Percentiles rank a stretch among this genome's conserved stretches.
Conservation (phyloP, 176 grass and related monocot species). For the Guadua angustifolia region DNA sequence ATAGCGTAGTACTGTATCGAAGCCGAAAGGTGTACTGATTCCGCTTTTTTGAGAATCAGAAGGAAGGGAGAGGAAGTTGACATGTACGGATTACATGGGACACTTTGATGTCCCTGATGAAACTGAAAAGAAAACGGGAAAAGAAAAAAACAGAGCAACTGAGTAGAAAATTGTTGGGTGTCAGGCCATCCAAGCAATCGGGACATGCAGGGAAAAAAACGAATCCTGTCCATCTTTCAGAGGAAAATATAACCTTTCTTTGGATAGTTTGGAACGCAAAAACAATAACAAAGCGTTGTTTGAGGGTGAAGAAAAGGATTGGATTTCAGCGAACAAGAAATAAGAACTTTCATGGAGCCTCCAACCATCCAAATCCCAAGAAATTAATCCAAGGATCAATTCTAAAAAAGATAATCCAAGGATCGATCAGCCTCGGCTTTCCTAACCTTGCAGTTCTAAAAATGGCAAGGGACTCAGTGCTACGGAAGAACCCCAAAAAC, state of each 20-base stretch:
- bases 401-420: not conserved
- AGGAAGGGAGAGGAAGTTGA: constrained; percentile 29
- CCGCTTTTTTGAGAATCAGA: constrained; percentile 6
- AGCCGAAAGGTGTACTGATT: constrained; percentile 49
- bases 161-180: constrained; percentile 31
- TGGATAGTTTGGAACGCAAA: not conserved
- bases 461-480: not conserved
- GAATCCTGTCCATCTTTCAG: not conserved
- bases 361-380: not conserved
- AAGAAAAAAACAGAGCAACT: not conserved
- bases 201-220: constrained; percentile 32
- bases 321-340: not conserved
- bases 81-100: constrained; percentile 33
- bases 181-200: constrained; percentile 9
- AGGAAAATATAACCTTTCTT: not conserved
- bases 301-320: not conserved
- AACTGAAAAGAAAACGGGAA: constrained; percentile 7
- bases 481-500: not conserved
- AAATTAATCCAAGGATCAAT: not conserved
- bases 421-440: not conserved
- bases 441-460: not conserved
- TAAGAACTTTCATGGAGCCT: not conserved
- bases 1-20: constrained; percentile 25
- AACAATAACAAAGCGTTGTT: not conserved
- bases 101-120: not conserved